Percentiles rank a stretch among this genome's conserved stretches.
Conservation (phyloP, 2,329 filamentous ascomycete species). For the Exutisphaerella laricina region DNA sequence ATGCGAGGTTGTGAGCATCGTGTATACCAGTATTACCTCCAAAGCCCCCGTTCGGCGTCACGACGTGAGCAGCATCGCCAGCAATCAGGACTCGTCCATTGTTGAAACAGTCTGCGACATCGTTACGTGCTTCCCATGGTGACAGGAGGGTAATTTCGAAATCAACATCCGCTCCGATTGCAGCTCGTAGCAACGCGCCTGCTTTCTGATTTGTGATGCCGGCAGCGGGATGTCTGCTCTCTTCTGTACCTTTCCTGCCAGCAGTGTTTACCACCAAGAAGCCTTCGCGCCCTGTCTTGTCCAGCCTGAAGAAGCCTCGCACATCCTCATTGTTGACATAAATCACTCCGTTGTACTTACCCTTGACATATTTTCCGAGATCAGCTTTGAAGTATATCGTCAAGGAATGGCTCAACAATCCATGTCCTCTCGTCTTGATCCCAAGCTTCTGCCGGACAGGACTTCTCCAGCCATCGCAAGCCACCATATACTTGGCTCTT, state of each 20-base stretch:
- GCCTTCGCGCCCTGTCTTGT: constrained; percentile 19
- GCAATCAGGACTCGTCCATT: constrained; percentile 1
- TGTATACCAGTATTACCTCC: constrained; percentile 36
- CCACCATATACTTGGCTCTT: constrained; percentile 18
- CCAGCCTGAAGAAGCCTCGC: constrained; percentile 22
- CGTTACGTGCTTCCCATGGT: constrained; percentile 14
- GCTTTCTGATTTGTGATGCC: constrained; percentile 18
- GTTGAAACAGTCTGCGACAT: constrained; percentile 2
- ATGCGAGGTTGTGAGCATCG: constrained; percentile 17
- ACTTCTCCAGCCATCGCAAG: constrained; percentile 17
- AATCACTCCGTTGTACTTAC: constrained; percentile 23
- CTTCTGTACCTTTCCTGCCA: constrained; percentile 17
- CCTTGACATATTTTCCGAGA: constrained; percentile 15
- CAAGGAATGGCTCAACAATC: constrained; percentile 17
- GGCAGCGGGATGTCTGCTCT: constrained; percentile 16
- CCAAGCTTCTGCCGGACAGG: constrained; percentile 13
- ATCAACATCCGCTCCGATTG: constrained; percentile 19
- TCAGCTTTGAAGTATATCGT: constrained; percentile 26
- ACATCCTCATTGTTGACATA: constrained; percentile 22
- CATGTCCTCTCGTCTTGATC: constrained; percentile 18
- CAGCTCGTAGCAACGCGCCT: constrained; percentile 14
- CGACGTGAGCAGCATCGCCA: constrained; percentile 3
- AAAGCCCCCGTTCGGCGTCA: constrained; percentile 35
- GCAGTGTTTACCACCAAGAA: constrained; percentile 24
- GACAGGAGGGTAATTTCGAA: constrained; percentile 17